phyloP scores from a whole-genome alignment of 768 basidiomycete species.

The Omphalotus guepiniiformis region DNA sequence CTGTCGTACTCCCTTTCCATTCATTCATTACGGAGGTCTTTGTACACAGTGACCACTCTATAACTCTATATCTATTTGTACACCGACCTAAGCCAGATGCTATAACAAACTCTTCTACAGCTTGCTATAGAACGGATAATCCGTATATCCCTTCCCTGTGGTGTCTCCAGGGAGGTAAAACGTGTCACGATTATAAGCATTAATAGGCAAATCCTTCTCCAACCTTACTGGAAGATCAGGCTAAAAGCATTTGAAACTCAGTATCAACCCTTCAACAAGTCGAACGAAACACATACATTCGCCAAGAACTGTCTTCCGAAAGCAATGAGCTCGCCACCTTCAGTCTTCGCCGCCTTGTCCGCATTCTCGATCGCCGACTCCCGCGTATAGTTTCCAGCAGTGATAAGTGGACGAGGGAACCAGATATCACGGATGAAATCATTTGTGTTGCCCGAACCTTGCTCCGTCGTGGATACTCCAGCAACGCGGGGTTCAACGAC shows the following conservation, averaged over 20 bases:
- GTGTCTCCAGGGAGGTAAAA: slow-evolving; percentile 13
- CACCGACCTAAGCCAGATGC: too few species aligned
- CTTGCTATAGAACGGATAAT: slow-evolving; percentile 27
- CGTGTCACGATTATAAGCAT: slow-evolving; percentile 18
- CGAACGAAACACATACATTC: slow-evolving; percentile 10
- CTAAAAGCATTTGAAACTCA: too few species aligned
- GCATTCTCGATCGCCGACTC: slow-evolving; percentile 30
- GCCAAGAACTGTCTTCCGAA: slow-evolving; percentile 12
- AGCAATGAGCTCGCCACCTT: slow-evolving; percentile 11
- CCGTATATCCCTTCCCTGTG: slow-evolving; percentile 25
- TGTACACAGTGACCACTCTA: too few species aligned
- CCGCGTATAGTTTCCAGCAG: slow-evolving; percentile 40
- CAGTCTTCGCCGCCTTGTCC: slow-evolving; percentile 21
- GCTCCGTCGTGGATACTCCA: neutral
- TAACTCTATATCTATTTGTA: too few species aligned
- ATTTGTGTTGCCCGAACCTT: slow-evolving; percentile 21
- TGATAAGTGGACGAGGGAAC: slow-evolving; percentile 36
- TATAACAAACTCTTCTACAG: too few species aligned
- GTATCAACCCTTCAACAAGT: too few species aligned
- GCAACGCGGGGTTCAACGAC: slow-evolving; percentile 24
- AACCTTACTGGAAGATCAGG: slow-evolving; percentile 25
- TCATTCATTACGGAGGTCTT: too few species aligned
- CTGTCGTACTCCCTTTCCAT: too few species aligned
- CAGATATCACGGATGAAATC: slow-evolving; percentile 45
- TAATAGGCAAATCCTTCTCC: slow-evolving; percentile 18